phyloP scores from a whole-genome alignment of 2,329 filamentous ascomycete genomes.

The Nothopassalora personata region DNA sequence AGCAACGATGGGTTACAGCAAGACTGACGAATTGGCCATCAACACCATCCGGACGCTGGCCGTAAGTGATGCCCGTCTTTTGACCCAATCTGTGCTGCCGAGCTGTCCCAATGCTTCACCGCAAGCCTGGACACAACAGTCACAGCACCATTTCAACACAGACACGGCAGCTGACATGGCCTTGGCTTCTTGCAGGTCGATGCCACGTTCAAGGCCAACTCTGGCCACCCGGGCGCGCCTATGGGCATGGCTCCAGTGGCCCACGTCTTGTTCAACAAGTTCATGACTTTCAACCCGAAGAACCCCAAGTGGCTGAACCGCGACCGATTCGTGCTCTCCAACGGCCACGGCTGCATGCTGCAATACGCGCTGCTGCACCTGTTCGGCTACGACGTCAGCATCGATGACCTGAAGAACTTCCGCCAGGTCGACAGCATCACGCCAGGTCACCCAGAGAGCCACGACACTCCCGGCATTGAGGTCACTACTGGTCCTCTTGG shows the following conservation, averaged over 20 bases:
- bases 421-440: slow-evolving; percentile 77
- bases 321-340: slow-evolving; percentile 97
- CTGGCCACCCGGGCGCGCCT: slow-evolving; percentile 95
- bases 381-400: slow-evolving; percentile 78
- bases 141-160: slow-evolving; percentile 20
- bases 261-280: slow-evolving; percentile 97
- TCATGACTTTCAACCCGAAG: slow-evolving; percentile 99
- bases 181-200: slow-evolving; percentile 64
- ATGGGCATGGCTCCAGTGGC: slow-evolving; percentile 95
- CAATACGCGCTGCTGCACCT: slow-evolving; percentile 98
- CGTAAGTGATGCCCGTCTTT: slow-evolving; percentile 56
- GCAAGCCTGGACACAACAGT: slow-evolving; percentile 9
- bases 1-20: slow-evolving; percentile 73
- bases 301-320: slow-evolving; percentile 96
- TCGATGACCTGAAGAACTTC: slow-evolving; percentile 95
- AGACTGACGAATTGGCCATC: slow-evolving; percentile 84
- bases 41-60: slow-evolving; percentile 97
- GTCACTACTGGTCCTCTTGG: slow-evolving; percentile 97
- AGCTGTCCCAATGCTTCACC: neutral
- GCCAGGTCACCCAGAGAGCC: slow-evolving; percentile 91
- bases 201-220: slow-evolving; percentile 94
- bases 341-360: slow-evolving; percentile 99
- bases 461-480: slow-evolving; percentile 94
- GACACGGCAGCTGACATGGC: slow-evolving; percentile 3
- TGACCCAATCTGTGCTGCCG: neutral